These are phyloP conservation scores for Globisporangium nodosum DNA, from an alignment of 352 stramenopile genomes.

Conservation along the genomic window DNA sequence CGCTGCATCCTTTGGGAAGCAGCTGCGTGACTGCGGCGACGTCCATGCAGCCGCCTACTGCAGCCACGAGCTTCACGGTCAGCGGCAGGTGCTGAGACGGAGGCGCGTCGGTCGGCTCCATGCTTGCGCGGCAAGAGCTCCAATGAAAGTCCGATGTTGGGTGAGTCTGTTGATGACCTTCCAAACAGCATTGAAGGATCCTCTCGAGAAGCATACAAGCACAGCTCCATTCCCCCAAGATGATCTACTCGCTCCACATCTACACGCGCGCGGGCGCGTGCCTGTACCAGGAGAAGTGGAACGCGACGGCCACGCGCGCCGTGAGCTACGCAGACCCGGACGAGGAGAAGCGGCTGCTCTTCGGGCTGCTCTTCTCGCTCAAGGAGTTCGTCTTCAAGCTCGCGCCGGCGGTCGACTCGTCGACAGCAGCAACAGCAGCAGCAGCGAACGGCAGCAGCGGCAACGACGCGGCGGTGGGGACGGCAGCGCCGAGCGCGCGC, in stretches of 20 bases:
- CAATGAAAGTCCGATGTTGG: too few species aligned
- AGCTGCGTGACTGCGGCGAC: conserved; percentile 9
- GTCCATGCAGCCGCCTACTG: conserved; percentile 7
- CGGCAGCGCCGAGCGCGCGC: conserved; percentile 15
- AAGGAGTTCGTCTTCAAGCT: conserved; percentile 88
- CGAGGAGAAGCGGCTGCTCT: conserved; percentile 90
- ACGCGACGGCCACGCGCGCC: conserved; percentile 39
- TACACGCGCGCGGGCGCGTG: conserved; percentile 87
- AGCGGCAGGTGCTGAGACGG: conserved; percentile 16
- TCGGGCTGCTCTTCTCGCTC: conserved; percentile 90
- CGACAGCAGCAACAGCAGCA: neutral
- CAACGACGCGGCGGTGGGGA: conserved; percentile 13
- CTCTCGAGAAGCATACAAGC: neutral
- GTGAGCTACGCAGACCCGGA: conserved; percentile 78
- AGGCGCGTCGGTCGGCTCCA: conserved; percentile 2
- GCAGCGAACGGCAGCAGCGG: conserved; percentile 12
- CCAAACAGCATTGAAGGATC: too few species aligned
- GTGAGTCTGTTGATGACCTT: too few species aligned
- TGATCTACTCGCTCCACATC: conserved; percentile 93
- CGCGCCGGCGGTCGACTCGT: conserved; percentile 25
- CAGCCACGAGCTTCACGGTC: conserved; percentile 16
- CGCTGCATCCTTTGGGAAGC: neutral
- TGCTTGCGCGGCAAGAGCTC: too few species aligned
- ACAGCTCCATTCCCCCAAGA: conserved; percentile 35
- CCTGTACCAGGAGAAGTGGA: conserved; percentile 91